A percentile compares a stretch with the other conserved stretches of the same genome.
Conservation (phyloP, 352 stramenopile species). For the Thalassiosira allenii region DNA sequence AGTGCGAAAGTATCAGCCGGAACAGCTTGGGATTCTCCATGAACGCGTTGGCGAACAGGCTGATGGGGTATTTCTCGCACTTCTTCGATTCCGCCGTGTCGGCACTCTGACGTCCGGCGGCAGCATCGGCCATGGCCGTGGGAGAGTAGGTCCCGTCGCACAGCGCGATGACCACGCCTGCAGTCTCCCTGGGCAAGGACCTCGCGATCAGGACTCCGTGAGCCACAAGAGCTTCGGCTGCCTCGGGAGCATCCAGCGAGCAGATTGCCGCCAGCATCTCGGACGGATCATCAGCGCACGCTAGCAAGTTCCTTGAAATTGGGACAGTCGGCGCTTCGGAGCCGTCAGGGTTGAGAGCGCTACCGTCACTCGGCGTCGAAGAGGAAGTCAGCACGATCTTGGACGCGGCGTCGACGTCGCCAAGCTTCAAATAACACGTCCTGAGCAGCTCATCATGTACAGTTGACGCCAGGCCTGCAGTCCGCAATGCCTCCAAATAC, state of each 20-base stretch:
- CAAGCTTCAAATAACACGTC: conserved; percentile 85
- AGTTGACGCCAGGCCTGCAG: conserved; percentile 58
- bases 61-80: conserved; percentile 80
- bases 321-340: conserved; percentile 66
- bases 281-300: conserved; percentile 64
- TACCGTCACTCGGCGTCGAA: conserved; percentile 26
- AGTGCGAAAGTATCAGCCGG: conserved; percentile 82
- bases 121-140: conserved; percentile 49
- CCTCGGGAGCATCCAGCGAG: conserved; percentile 73
- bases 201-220: conserved; percentile 73
- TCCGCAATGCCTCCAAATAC: conserved; percentile 91
- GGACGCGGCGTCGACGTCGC: conserved; percentile 73
- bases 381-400: conserved; percentile 65
- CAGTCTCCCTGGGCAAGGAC: conserved; percentile 75
- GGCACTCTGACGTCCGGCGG: conserved; percentile 28
- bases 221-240: conserved; percentile 67
- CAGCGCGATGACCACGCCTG: conserved; percentile 79
- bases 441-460: conserved; percentile 83
- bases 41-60: conserved; percentile 82
- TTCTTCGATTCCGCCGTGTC: not conserved
- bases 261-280: conserved; percentile 82
- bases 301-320: conserved; percentile 55
- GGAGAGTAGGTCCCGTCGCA: conserved; percentile 83
- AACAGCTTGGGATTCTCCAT: conserved; percentile 84
- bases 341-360: conserved; percentile 45